Evolutionary conservation across 2,329 filamentous ascomycete species (phyloP).

Genomic region (Teratosphaeria zuluensis): DNA sequence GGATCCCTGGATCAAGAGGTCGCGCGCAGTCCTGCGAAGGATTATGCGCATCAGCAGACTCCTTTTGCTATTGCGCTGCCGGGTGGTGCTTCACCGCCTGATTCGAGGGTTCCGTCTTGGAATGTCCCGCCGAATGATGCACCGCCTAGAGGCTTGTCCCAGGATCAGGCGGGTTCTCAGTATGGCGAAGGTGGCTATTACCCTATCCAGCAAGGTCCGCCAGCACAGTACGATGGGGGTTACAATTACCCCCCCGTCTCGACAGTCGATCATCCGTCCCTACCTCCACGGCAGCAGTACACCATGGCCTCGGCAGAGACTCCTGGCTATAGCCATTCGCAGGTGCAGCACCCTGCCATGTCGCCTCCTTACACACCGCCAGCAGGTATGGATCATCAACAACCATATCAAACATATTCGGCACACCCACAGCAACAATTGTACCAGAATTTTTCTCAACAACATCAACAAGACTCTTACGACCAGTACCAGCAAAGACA

Average conservation of each 20-base stretch:
- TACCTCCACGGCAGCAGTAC: not conserved
- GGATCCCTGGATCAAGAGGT: conserved; percentile 4
- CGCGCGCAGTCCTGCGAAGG: conserved; percentile 15
- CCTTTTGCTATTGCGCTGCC: conserved; percentile 19
- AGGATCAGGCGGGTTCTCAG: not conserved
- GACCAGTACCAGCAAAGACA: not conserved
- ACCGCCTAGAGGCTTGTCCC: not conserved
- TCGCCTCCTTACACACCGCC: not conserved
- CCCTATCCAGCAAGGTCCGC: not conserved
- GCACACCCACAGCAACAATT: not conserved
- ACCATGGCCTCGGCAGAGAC: not conserved
- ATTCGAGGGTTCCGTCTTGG: not conserved
- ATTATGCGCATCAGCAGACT: conserved; percentile 20
- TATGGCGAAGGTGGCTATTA: not conserved
- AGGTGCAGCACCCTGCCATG: not conserved
- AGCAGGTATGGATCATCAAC: not conserved
- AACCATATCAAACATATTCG: not conserved
- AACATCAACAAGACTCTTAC: not conserved
- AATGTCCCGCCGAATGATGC: not conserved
- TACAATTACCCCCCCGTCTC: not conserved
- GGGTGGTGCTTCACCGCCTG: not conserved
- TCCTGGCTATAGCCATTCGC: not conserved
- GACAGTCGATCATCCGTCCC: not conserved
- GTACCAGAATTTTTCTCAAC: not conserved
- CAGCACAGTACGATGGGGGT: not conserved